A percentile compares a stretch with the other conserved stretches of the same genome.
phyloP scores from a whole-genome alignment of 2,329 filamentous ascomycete species.

The Thelonectria blattea region DNA sequence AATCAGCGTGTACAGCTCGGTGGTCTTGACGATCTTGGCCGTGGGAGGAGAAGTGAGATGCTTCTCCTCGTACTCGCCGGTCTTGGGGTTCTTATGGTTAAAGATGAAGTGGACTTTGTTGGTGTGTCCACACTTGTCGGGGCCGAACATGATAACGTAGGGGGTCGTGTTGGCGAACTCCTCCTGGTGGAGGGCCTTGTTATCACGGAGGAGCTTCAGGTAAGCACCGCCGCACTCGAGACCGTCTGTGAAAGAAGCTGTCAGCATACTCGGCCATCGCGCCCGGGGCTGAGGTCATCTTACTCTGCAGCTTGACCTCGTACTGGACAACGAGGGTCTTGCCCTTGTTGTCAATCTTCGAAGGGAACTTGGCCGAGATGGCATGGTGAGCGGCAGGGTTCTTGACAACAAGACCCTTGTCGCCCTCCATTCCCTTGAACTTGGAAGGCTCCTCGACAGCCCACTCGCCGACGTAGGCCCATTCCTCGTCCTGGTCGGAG shows the following conservation, averaged over 20 bases:
- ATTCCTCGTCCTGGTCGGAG: constrained; percentile 84
- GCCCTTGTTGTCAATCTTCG: constrained; percentile 95
- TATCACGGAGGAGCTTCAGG: constrained; percentile 98
- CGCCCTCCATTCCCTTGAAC: constrained; percentile 90
- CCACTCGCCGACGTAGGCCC: constrained; percentile 98
- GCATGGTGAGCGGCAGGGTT: constrained; percentile 97
- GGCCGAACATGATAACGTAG: constrained; percentile 99
- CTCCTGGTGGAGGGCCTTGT: constrained; percentile 93
- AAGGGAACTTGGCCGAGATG: constrained; percentile 98
- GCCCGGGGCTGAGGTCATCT: constrained; percentile 41
- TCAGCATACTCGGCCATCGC: constrained; percentile 25
- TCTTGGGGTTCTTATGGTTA: constrained; percentile 99
- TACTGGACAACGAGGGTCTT: constrained; percentile 98
- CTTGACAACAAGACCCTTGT: constrained; percentile 98
- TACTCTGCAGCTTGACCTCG: constrained; percentile 98
- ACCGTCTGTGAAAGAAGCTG: constrained; percentile 67
- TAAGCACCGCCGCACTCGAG: constrained; percentile 98
- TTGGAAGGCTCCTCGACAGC: constrained; percentile 90
- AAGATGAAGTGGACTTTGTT: constrained; percentile 99
- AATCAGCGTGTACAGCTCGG: constrained; percentile 94
- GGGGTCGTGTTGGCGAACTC: constrained; percentile 98
- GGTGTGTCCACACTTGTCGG: constrained; percentile 98
- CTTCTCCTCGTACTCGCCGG: constrained; percentile 99
- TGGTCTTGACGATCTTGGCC: constrained; percentile 88
- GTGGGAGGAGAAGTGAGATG: constrained; percentile 84